These are phyloP conservation scores for Termitomyces sp. DNA, from an alignment of 768 basidiomycete genomes.

Conservation along the genomic window DNA sequence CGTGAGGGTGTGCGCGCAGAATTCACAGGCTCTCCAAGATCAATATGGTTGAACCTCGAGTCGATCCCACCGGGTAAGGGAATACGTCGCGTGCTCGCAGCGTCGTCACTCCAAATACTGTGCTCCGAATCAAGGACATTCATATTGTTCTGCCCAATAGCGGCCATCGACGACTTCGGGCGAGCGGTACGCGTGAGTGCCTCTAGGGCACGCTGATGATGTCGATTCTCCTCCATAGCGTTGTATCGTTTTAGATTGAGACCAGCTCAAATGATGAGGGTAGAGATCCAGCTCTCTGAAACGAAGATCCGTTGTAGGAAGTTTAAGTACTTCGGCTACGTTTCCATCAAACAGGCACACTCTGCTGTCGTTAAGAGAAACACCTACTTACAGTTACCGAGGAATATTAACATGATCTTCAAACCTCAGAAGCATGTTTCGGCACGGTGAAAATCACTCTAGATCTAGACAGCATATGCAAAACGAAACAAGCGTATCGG, in stretches of 20 bases:
- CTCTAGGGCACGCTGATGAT: constrained; percentile 19
- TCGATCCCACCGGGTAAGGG: constrained; percentile 10
- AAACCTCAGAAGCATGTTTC: background rate
- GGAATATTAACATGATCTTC: no score
- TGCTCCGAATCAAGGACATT: constrained; percentile 8
- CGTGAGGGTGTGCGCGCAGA: constrained; percentile 2
- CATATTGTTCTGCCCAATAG: background rate
- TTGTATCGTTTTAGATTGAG: constrained; percentile 11
- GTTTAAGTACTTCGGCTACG: constrained; percentile 3
- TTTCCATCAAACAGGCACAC: background rate
- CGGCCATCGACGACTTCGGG: constrained; percentile 1
- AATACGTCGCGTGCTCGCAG: constrained; percentile 10
- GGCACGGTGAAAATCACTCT: background rate
- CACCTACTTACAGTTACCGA: no score
- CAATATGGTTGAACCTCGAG: constrained; percentile 10
- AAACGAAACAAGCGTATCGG: background rate
- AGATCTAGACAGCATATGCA: background rate
- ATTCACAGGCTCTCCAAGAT: constrained; percentile 5
- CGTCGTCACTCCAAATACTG: constrained; percentile 15
- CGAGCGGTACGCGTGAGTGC: constrained; percentile 13
- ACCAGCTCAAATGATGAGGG: constrained; percentile 17
- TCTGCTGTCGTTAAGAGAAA: no score
- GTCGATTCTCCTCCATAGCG: constrained; percentile 15
- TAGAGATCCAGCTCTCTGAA: constrained; percentile 17
- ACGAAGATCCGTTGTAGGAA: background rate